Evolutionary conservation across 352 stramenopile genomes (phyloP).

Genomic region (Thalassiosira mediterranea): DNA sequence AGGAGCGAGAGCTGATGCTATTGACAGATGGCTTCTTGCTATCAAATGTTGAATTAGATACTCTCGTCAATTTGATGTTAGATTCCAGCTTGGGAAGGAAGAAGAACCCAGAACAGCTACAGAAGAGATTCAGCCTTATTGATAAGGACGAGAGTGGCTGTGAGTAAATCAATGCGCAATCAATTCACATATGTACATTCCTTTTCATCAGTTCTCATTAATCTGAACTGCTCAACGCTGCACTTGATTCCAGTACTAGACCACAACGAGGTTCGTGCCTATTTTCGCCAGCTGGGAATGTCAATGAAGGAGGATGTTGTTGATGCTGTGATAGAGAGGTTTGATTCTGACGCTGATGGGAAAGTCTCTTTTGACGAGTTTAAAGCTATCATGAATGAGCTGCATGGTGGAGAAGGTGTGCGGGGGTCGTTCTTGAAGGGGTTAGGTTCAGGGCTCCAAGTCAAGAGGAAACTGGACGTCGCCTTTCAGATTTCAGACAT

Average conservation of each 20-base stretch:
- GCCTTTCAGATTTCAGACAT: constrained; percentile 37
- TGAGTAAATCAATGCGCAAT: too few relatives aligned
- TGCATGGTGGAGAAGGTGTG: too few relatives aligned
- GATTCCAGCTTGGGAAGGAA: constrained; percentile 12
- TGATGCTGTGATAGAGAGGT: constrained; percentile 31
- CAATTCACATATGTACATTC: too few relatives aligned
- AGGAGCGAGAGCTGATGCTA: constrained; percentile 40
- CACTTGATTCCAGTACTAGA: too few relatives aligned
- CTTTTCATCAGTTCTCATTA: too few relatives aligned
- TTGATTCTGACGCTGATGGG: constrained; percentile 40
- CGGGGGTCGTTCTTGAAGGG: too few relatives aligned
- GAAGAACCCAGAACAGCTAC: constrained; percentile 18
- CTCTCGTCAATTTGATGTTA: constrained; percentile 28
- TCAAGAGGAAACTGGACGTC: constrained; percentile 30
- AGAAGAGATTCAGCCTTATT: constrained; percentile 40
- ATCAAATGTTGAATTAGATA: constrained; percentile 31
- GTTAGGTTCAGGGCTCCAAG: too few relatives aligned
- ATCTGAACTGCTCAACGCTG: too few relatives aligned
- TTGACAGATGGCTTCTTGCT: constrained; percentile 45
- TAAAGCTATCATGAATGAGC: constrained; percentile 20
- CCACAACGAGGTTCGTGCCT: constrained; percentile 27
- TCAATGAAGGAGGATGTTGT: constrained; percentile 30
- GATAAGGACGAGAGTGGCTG: constrained; percentile 38
- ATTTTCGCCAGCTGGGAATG: constrained; percentile 29
- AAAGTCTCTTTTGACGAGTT: constrained; percentile 44